Evolutionary conservation across 2,329 filamentous ascomycete genomes (phyloP).

Genomic region (Bipolaris bicolor): DNA sequence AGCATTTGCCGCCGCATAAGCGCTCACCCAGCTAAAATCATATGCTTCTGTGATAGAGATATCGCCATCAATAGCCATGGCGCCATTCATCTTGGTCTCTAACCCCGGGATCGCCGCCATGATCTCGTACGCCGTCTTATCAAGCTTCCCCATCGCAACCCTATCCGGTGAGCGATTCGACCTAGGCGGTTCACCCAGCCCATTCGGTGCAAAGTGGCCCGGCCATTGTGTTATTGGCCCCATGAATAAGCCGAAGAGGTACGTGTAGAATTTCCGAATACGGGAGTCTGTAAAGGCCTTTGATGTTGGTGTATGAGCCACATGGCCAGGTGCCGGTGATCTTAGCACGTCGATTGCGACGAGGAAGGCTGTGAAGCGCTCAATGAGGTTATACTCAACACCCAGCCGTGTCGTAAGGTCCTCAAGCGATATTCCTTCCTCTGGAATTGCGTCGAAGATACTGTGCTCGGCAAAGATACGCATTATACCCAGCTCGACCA

Average conservation of each 20-base stretch:
- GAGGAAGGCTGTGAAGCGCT: conserved; percentile 10
- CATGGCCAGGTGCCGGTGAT: conserved; percentile 6
- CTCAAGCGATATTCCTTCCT: conserved; percentile 8
- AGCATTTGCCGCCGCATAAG: not conserved
- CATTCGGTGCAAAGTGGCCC: conserved; percentile 13
- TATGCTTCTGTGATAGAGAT: conserved; percentile 11
- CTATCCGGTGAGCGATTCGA: conserved; percentile 11
- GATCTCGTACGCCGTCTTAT: conserved; percentile 17
- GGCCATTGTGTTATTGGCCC: conserved; percentile 8
- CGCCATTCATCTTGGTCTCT: conserved; percentile 9
- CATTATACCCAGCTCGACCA: conserved; percentile 15
- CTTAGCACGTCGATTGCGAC: conserved; percentile 6
- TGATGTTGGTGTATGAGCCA: conserved; percentile 12
- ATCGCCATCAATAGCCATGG: conserved; percentile 10
- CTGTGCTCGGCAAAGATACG: conserved; percentile 13
- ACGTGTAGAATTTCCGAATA: conserved; percentile 11
- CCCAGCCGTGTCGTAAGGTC: conserved; percentile 5
- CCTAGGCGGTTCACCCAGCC: conserved; percentile 9
- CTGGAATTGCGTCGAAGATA: conserved; percentile 14
- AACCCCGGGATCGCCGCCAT: conserved; percentile 10
- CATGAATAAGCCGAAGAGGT: conserved; percentile 16
- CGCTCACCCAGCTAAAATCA: conserved; percentile 15
- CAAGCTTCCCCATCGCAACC: conserved; percentile 11
- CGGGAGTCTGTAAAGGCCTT: conserved; percentile 7
- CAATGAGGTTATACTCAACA: conserved; percentile 10